Base-by-base conservation (phyloP, 306 rosid genomes). In the Fragaria vesca region DNA sequence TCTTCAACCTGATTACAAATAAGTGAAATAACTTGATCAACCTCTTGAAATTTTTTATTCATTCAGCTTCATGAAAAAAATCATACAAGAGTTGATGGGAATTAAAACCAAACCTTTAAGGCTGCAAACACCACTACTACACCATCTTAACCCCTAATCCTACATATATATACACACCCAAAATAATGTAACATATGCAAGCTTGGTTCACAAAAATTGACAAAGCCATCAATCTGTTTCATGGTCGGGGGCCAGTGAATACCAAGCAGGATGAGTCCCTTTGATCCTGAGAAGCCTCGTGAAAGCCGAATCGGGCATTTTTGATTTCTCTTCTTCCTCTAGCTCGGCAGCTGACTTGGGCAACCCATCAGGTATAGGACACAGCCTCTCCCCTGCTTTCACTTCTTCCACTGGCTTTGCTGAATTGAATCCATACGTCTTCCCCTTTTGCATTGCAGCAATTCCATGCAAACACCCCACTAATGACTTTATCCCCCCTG, bases 241-340 rank as follows among this genome's bases (percentile, higher is more conserved):
- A 74, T 94, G 97, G 45, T 94, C 97, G 13, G 98, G 98, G 21
- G 83, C 82, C 47, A 81, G 88, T 42, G 98, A 85, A 76, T 84
- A 92, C 97, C 98, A 94, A 4, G 95, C 95, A 76, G 98, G 95
- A 66, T 54, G 84, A 42, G 81, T 86, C 1, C 98, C 98, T 74
- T 84, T 94, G 73, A 58, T 82, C 72, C 98, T 87, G 17, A 90
- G 89, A 57, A 94, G 88, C 79, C 89, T 86, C 0, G 98, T 94
- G 16, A 71, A 82, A 3, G 95, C 82, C 0, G 98, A 94, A 81
- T 94, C 98, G 0, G 97, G 97, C 97, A 92, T 82, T 70, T 83
- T 87, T 9, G 63, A 85, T 12, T 78, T 43, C 61, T 92, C 95
- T 52, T 94, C 98, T 74, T 94, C 98, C 82, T 72, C 83, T 52